These are phyloP conservation scores for Cyamopsis tetragonoloba DNA, from an alignment of 306 rosid species.

Conservation along the genomic window DNA sequence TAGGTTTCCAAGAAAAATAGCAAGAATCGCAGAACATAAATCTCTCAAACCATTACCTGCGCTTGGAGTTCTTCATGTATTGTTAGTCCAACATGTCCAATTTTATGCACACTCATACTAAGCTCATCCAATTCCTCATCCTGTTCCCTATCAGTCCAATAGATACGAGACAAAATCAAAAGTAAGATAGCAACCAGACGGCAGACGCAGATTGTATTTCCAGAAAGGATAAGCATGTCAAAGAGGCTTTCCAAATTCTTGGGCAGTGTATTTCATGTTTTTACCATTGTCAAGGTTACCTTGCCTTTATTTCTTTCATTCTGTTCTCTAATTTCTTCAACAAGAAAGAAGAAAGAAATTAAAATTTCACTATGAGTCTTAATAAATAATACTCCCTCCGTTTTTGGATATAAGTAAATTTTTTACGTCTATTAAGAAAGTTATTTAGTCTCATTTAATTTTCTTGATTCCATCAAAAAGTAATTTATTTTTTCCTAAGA, in stretches of 20 bases:
- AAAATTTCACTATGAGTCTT: background rate
- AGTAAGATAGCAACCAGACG: background rate
- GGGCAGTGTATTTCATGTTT: constrained; percentile 12
- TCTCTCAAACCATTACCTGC: constrained; percentile 51
- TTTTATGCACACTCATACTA: constrained; percentile 80
- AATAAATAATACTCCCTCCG: background rate
- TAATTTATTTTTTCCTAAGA: no score
- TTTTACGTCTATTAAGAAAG: no score
- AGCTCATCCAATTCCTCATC: constrained; percentile 94
- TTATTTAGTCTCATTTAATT: no score
- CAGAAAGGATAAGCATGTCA: background rate
- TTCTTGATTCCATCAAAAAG: no score
- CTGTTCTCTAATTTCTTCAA: background rate
- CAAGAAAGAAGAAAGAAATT: background rate
- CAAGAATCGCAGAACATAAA: constrained; percentile 2
- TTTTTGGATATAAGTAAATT: no score
- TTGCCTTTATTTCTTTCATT: background rate
- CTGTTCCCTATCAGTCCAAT: constrained; percentile 57
- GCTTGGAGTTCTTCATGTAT: constrained; percentile 82
- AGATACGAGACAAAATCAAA: constrained; percentile 28
- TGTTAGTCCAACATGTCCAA: constrained; percentile 95
- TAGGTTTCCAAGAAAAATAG: background rate
- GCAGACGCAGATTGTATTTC: constrained; percentile 6
- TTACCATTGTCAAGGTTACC: background rate
- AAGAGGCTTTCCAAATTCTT: background rate